phyloP scores from a whole-genome alignment of 2,329 filamentous ascomycete genomes.

The Eurotiales sp. region DNA sequence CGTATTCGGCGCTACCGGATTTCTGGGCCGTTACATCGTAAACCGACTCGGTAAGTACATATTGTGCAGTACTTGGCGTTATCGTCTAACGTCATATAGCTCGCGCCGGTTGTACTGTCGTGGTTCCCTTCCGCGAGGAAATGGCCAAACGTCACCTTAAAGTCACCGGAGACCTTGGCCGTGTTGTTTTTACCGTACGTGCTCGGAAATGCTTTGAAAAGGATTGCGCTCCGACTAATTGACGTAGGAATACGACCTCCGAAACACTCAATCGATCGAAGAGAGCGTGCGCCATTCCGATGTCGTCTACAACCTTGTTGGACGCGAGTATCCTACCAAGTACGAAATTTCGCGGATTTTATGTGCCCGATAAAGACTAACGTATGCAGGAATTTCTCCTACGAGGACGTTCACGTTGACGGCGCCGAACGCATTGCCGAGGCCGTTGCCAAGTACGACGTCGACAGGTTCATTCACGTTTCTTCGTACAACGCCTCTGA shows the following conservation, averaged over 20 bases:
- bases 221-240: not conserved
- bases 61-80: constrained; percentile 23
- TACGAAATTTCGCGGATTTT: constrained; percentile 40
- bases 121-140: constrained; percentile 92
- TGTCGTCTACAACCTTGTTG: constrained; percentile 93
- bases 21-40: constrained; percentile 94
- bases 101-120: constrained; percentile 87
- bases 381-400: constrained; percentile 76
- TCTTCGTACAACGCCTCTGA: constrained; percentile 88
- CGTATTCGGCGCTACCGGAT: constrained; percentile 95
- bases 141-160: constrained; percentile 98
- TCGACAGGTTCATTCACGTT: constrained; percentile 94
- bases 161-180: constrained; percentile 88
- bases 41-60: constrained; percentile 71
- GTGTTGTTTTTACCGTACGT: constrained; percentile 71
- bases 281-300: constrained; percentile 96
- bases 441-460: constrained; percentile 94
- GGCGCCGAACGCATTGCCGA: constrained; percentile 88
- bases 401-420: constrained; percentile 90
- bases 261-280: constrained; percentile 92
- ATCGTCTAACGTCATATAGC: constrained; percentile 52
- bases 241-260: constrained; percentile 83
- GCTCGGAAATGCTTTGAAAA: not conserved
- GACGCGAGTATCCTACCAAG: constrained; percentile 95
- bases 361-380: constrained; percentile 22